Evolutionary conservation across 108 stramenopile genomes (phyloP).

Genomic region (Fragilariopsis cylindrus): DNA sequence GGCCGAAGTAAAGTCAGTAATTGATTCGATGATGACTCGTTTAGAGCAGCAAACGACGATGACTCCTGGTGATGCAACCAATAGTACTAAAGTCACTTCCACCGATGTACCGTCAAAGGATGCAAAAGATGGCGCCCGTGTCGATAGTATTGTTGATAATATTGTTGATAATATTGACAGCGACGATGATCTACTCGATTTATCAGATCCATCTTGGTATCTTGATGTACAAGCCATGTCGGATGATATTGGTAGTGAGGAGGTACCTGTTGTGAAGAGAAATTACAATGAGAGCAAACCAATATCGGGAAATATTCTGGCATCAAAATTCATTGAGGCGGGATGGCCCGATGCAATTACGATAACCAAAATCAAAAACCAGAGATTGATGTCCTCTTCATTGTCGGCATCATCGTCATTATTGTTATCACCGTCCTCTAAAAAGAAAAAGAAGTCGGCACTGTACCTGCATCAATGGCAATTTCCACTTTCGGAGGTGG

Average conservation of each 20-base stretch:
- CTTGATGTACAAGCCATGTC: slow-evolving; percentile 61
- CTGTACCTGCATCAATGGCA: slow-evolving; percentile 89
- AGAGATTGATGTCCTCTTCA: not conserved
- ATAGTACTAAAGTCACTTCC: not conserved
- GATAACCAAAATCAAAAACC: not conserved
- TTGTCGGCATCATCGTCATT: too few relatives aligned
- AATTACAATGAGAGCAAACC: slow-evolving; percentile 74
- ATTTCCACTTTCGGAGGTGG: slow-evolving; percentile 72
- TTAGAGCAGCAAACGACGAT: not conserved
- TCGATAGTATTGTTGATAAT: not conserved
- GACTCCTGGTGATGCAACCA: not conserved
- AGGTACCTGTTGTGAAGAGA: slow-evolving; percentile 67
- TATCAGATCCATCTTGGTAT: slow-evolving; percentile 33
- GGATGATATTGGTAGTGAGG: slow-evolving; percentile 68
- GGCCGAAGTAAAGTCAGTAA: too few relatives aligned
- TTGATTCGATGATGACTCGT: too few relatives aligned
- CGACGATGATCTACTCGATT: slow-evolving; percentile 16
- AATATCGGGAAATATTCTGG: slow-evolving; percentile 50
- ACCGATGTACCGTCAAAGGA: not conserved
- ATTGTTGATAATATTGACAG: not conserved
- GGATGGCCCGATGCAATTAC: slow-evolving; percentile 49
- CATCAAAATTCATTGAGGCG: slow-evolving; percentile 60
- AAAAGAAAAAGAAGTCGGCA: slow-evolving; percentile 25
- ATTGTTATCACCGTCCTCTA: not conserved
- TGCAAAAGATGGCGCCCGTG: not conserved